phyloP scores from a whole-genome alignment of 1,284 basidiomycete species.

The Hortiboletus rubellus region DNA sequence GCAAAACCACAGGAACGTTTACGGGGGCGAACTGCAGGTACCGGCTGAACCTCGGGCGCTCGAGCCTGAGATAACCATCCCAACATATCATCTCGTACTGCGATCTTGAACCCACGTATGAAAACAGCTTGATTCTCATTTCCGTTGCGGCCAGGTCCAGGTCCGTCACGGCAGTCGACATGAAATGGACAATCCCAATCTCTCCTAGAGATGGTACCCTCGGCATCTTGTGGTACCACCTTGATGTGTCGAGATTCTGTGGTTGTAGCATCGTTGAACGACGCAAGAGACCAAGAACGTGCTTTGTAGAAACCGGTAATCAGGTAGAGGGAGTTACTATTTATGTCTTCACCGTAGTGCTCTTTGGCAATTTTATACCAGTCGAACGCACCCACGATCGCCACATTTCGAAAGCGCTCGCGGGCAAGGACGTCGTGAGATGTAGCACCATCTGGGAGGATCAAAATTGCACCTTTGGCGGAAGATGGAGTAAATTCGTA shows the following conservation, averaged over 20 bases:
- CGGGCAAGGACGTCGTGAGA: neutral
- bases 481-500: neutral
- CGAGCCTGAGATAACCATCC: neutral
- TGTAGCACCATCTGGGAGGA: constrained; percentile 10
- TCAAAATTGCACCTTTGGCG: constrained; percentile 5
- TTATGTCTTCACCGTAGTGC: neutral
- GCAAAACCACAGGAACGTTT: neutral
- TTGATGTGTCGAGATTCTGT: neutral
- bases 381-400: neutral
- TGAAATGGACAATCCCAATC: neutral
- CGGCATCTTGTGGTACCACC: neutral
- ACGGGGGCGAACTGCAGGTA: neutral
- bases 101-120: constrained; percentile 7
- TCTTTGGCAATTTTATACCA: neutral
- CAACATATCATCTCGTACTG: neutral
- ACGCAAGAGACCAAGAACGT: constrained; percentile 8
- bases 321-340: constrained; percentile 8
- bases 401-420: neutral
- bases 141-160: neutral
- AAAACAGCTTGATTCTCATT: constrained; percentile 10
- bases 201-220: neutral
- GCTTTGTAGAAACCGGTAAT: constrained; percentile 13
- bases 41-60: neutral
- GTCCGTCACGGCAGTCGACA: neutral
- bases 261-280: neutral